These are phyloP conservation scores for Cinchona pubescens DNA, from an alignment of 257 asterid species.

Conservation along the genomic window DNA sequence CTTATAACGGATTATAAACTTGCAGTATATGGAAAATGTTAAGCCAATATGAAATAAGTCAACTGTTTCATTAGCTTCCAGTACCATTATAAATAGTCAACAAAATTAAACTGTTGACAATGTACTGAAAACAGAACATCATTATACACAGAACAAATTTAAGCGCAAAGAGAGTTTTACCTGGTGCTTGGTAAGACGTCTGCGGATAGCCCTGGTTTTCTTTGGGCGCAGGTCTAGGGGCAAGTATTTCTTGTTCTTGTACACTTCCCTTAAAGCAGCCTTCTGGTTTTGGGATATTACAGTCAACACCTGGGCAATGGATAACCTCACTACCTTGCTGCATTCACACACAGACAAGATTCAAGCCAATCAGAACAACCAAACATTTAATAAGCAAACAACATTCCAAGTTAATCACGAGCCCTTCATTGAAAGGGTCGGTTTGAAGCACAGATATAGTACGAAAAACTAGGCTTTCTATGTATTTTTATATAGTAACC, in stretches of 20 bases:
- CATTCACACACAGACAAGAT: background rate
- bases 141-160: background rate
- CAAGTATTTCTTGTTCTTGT: conserved; percentile 39
- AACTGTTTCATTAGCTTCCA: background rate
- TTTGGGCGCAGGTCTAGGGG: conserved; percentile 41
- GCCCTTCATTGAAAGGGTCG: background rate
- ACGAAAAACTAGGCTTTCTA: background rate
- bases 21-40: background rate
- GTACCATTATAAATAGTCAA: background rate
- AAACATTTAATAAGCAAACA: background rate
- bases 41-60: background rate
- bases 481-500: background rate
- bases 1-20: background rate
- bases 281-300: conserved; percentile 37
- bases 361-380: background rate
- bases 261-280: conserved; percentile 34
- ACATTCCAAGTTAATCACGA: background rate
- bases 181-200: conserved; percentile 40
- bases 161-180: conserved; percentile 3
- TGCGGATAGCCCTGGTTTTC: conserved; percentile 40
- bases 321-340: conserved; percentile 41
- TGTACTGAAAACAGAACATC: background rate
- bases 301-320: conserved; percentile 42
- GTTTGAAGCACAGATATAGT: background rate
- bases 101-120: background rate